phyloP scores from a whole-genome alignment of 140 eudicot species.

The Ambrosia hybrid region DNA sequence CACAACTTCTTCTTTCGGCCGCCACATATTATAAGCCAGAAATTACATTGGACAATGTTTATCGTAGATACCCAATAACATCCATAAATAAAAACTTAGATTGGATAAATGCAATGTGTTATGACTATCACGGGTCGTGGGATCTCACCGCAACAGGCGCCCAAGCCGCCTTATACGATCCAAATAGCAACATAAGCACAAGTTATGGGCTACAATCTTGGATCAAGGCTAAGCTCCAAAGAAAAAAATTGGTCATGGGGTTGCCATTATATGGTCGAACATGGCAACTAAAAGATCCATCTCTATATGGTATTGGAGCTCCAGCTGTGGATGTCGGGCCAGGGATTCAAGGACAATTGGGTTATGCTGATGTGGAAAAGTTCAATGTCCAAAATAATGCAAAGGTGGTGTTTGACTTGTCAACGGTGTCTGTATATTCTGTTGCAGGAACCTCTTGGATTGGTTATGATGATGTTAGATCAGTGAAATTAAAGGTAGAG shows the following conservation, averaged over 20 bases:
- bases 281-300: conserved; percentile 64
- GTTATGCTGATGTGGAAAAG: conserved; percentile 40
- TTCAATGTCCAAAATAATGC: conserved; percentile 55
- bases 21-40: conserved; percentile 56
- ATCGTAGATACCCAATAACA: conserved; percentile 34
- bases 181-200: conserved; percentile 58
- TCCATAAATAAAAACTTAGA: conserved; percentile 51
- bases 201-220: conserved; percentile 74
- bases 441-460: conserved; percentile 64
- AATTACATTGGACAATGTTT: conserved; percentile 8
- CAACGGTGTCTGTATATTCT: conserved; percentile 60
- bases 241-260: conserved; percentile 76
- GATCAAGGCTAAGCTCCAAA: conserved; percentile 59
- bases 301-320: conserved; percentile 52
- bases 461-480: conserved; percentile 66
- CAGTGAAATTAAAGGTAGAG: conserved; percentile 42
- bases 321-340: conserved; percentile 78
- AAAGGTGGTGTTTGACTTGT: conserved; percentile 53
- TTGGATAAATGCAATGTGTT: conserved; percentile 75
- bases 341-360: conserved; percentile 46
- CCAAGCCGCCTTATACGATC: conserved; percentile 56
- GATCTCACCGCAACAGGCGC: conserved; percentile 54
- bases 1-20: conserved; percentile 62
- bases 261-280: conserved; percentile 74
- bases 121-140: conserved; percentile 77